A percentile compares a stretch with the other conserved stretches of the same genome.
Evolutionary conservation across 345 rosid genomes (phyloP).

Genomic region (Dimocarpus longan): DNA sequence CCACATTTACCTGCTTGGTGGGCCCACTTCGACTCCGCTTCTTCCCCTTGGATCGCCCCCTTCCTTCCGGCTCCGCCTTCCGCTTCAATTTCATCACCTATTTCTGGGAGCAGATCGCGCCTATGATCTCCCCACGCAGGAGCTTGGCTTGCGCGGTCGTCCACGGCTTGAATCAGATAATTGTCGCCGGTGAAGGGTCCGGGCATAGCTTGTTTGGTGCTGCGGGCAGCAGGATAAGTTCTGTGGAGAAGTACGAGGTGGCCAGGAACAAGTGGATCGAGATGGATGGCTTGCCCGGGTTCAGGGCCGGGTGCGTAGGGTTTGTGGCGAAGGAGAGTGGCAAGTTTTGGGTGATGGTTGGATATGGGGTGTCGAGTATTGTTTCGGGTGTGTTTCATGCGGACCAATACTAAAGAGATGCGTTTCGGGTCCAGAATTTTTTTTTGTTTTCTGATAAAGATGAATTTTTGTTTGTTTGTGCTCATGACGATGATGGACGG

Average conservation of each 20-base stretch:
- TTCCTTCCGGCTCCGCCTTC: constrained; percentile 65
- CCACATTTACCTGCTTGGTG: constrained; percentile 75
- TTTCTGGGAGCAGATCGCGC: constrained; percentile 67
- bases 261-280: constrained; percentile 72
- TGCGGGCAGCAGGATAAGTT: constrained; percentile 80
- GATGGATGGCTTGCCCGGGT: constrained; percentile 66
- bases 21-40: constrained; percentile 85
- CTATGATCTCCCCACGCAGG: constrained; percentile 87
- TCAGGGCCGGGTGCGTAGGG: constrained; percentile 88
- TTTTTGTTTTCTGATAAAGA: no score
- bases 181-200: constrained; percentile 92
- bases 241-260: constrained; percentile 77
- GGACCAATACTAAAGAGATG: constrained; percentile 80
- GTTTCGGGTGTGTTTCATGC: constrained; percentile 78
- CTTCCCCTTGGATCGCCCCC: constrained; percentile 81
- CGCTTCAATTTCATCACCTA: constrained; percentile 58
- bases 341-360: constrained; percentile 98
- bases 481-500: no score
- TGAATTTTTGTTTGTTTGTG: no score
- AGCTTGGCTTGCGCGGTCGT: constrained; percentile 81
- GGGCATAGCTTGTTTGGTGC: constrained; percentile 80
- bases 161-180: constrained; percentile 47
- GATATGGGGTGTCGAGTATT: constrained; percentile 80
- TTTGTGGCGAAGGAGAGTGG: constrained; percentile 55
- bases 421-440: no score